Conservation (phyloP, 2,329 filamentous ascomycete species). For the Camillea tinctor region DNA sequence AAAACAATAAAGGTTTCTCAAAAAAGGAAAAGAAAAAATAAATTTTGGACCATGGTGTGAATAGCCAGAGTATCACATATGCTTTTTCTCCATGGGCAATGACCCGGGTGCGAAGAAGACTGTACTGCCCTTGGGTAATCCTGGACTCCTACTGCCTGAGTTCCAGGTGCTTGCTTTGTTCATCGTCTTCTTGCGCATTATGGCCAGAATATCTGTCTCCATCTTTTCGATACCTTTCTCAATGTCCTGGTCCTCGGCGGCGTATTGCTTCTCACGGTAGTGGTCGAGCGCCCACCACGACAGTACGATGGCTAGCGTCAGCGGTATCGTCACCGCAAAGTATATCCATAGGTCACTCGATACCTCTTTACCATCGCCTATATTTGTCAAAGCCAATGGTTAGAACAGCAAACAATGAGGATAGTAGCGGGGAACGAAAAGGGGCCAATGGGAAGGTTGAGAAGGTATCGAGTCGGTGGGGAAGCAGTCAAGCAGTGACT, state of each 20-base stretch:
- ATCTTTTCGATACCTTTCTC: constrained; percentile 55
- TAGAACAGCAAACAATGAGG: not conserved
- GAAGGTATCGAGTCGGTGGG: not conserved
- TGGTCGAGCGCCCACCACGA: constrained; percentile 56
- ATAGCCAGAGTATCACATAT: not conserved
- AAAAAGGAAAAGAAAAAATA: not conserved
- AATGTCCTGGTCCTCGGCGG: constrained; percentile 49
- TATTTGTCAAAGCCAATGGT: not conserved
- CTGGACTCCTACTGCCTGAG: constrained; percentile 23
- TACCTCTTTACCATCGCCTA: constrained; percentile 41
- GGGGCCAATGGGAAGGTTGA: not conserved
- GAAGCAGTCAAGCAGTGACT: constrained; percentile 11
- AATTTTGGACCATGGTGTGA: too few species aligned
- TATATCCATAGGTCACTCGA: constrained; percentile 60
- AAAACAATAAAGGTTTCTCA: too few species aligned
- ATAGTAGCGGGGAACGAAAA: not conserved
- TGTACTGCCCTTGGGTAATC: not conserved
- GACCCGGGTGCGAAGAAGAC: constrained; percentile 1
- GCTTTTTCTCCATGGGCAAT: constrained; percentile 4
- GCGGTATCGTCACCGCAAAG: constrained; percentile 58
- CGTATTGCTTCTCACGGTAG: constrained; percentile 48
- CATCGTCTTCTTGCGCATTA: constrained; percentile 56
- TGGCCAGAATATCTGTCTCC: constrained; percentile 57
- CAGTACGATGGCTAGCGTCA: constrained; percentile 54
- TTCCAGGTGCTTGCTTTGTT: constrained; percentile 56